These are phyloP conservation scores for Sanghuangporus sanghuang DNA, from an alignment of 1,284 basidiomycete species.

Conservation along the genomic window DNA sequence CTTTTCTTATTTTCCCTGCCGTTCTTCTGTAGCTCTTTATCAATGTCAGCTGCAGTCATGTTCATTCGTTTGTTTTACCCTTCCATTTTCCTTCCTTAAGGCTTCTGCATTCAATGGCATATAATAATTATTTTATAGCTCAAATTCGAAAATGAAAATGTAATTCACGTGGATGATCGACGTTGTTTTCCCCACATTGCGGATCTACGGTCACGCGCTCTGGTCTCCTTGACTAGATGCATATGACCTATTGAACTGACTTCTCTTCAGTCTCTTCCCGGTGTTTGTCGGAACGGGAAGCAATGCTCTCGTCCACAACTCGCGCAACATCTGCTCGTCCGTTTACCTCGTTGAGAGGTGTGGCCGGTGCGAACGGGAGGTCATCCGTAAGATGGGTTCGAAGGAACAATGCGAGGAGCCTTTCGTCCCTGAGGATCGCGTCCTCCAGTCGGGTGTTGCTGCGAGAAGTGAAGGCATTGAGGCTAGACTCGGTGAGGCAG, in stretches of 20 bases:
- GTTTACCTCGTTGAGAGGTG: neutral
- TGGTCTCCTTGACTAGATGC: neutral
- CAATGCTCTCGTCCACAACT: slow-evolving; percentile 8
- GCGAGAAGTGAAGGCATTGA: neutral
- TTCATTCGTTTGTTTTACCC: neutral
- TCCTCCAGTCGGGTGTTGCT: neutral
- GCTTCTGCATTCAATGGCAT: no score
- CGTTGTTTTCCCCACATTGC: neutral
- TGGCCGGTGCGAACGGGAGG: neutral
- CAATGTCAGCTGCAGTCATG: neutral
- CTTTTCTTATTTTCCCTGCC: neutral
- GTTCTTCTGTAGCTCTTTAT: neutral
- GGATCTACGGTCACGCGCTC: slow-evolving; percentile 5
- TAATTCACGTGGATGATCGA: neutral
- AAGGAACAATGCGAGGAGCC: neutral
- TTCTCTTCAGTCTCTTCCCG: neutral
- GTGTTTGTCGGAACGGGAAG: neutral
- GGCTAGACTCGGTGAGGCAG: neutral
- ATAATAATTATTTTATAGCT: no score
- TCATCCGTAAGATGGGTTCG: neutral
- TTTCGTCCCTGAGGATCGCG: neutral
- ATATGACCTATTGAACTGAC: neutral
- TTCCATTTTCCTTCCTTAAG: no score
- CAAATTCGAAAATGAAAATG: no score
- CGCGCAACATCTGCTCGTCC: neutral